Conservation (phyloP, 2,329 filamentous ascomycete species). For the Eutypella sp. region DNA sequence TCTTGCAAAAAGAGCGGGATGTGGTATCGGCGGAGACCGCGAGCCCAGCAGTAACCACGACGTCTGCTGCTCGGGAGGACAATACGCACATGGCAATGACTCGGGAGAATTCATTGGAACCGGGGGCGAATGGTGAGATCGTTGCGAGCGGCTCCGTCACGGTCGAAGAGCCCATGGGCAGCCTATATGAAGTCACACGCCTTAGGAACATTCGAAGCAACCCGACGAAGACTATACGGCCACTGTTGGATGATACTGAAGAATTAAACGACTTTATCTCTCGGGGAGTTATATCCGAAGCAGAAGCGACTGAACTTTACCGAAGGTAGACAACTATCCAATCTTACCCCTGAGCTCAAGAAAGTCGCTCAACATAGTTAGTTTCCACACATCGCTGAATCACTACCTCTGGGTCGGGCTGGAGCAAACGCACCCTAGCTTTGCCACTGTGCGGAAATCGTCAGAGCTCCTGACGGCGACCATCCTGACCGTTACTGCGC, state of each 20-base stretch:
- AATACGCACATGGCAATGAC: constrained; percentile 36
- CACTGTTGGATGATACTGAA: background rate
- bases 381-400: constrained; percentile 44
- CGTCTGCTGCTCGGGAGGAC: constrained; percentile 22
- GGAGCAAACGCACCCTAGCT: constrained; percentile 42
- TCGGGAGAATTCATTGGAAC: constrained; percentile 39
- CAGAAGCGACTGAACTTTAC: constrained; percentile 46
- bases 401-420: constrained; percentile 49
- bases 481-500: constrained; percentile 53
- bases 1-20: constrained; percentile 15
- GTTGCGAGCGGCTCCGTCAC: constrained; percentile 24
- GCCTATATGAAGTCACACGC: constrained; percentile 49
- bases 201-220: constrained; percentile 30
- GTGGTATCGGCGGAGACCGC: constrained; percentile 17
- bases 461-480: constrained; percentile 53
- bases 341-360: background rate
- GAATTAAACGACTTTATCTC: constrained; percentile 42
- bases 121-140: constrained; percentile 29
- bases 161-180: constrained; percentile 47
- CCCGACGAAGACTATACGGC: constrained; percentile 7
- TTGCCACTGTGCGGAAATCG: constrained; percentile 47
- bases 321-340: constrained; percentile 20
- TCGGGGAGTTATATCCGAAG: constrained; percentile 38
- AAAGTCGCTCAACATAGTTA: background rate
- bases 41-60: constrained; percentile 23